Conservation (phyloP, 163 green algal genomes). For the Scenedesmus sp. region DNA sequence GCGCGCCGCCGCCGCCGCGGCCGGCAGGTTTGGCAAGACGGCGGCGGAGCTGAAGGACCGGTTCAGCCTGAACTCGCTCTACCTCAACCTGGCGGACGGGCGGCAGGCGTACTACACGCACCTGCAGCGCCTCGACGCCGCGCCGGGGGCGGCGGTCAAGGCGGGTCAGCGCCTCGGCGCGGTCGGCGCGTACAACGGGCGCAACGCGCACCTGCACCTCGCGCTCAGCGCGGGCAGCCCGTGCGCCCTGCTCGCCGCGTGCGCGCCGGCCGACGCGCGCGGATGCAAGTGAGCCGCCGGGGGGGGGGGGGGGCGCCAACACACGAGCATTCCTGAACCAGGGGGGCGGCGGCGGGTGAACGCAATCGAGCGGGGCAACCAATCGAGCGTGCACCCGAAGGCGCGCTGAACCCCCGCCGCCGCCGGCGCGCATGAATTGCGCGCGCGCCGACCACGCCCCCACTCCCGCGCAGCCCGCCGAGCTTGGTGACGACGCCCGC, state of each 20-base stretch:
- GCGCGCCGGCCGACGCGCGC: conserved; percentile 3
- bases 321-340: no score
- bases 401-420: no score
- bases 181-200: conserved; percentile 34
- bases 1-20: no score
- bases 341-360: no score
- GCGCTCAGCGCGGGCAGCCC: background rate
- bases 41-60: conserved; percentile 37
- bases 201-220: conserved; percentile 36
- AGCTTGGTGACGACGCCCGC: no score
- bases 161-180: background rate
- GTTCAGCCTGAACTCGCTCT: conserved; percentile 40
- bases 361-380: no score
- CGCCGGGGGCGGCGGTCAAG: background rate
- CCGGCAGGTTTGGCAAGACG: conserved; percentile 32
- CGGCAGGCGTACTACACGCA: conserved; percentile 39
- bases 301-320: no score
- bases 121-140: conserved; percentile 11
- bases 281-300: conserved; percentile 17
- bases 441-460: no score
- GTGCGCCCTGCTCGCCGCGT: conserved; percentile 16
- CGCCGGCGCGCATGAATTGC: no score
- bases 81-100: conserved; percentile 17
- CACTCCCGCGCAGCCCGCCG: no score
- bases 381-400: no score